These are phyloP conservation scores for Linnemannia zychae DNA, from an alignment of 192 early-diverging fungal species.

Conservation along the genomic window DNA sequence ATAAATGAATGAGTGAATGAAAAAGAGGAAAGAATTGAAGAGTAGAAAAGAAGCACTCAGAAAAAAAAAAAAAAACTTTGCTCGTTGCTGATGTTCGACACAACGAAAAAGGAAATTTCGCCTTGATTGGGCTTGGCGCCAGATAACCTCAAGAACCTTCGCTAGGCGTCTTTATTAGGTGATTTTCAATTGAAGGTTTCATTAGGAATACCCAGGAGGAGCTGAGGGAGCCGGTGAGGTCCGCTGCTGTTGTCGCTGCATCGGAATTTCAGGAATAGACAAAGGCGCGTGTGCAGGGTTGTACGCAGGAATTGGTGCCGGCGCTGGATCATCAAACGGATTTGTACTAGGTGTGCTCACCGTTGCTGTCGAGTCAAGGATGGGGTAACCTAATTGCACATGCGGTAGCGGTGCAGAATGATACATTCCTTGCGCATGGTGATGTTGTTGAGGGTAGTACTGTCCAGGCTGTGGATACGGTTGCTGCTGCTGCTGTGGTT, in stretches of 20 bases:
- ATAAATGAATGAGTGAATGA: not conserved
- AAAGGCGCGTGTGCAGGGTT: not conserved
- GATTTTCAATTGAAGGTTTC: not conserved
- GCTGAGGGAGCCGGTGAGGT: not conserved
- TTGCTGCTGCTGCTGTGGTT: not conserved
- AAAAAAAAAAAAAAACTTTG: not conserved
- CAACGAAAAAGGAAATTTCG: constrained; percentile 29
- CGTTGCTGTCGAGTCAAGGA: not conserved
- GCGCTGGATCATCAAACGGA: not conserved
- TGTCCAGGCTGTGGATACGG: not conserved
- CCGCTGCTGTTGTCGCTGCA: not conserved
- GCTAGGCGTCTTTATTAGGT: constrained; percentile 3
- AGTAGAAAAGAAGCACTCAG: not conserved
- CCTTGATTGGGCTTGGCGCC: not conserved
- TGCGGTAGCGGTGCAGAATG: not conserved
- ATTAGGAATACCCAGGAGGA: constrained; percentile 1
- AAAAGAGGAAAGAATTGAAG: not conserved
- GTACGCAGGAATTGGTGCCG: not conserved
- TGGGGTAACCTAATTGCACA: not conserved
- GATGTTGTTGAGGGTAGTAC: not conserved
- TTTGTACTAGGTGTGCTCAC: not conserved
- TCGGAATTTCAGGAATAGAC: not conserved
- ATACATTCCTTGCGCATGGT: not conserved
- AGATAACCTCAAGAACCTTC: too few relatives aligned
- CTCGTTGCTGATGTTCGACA: not conserved